Base-by-base conservation (phyloP, 2,329 filamentous ascomycete species). In the Cercospora canescens region DNA sequence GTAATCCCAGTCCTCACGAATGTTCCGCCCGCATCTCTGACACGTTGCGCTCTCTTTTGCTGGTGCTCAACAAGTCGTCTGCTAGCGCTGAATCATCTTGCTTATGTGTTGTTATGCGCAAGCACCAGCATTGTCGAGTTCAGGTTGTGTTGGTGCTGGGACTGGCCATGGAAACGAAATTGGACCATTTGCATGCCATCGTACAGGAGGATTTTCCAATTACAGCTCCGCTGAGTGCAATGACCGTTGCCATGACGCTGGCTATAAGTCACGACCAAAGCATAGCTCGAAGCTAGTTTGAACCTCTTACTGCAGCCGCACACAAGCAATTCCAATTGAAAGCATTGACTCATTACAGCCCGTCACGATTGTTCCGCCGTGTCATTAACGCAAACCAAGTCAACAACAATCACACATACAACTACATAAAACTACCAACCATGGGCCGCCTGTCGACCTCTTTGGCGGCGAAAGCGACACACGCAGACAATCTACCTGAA, bases 391-490 rank as follows among this genome's bases (percentile, higher is more conserved):
- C 14, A 35, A 18, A 41, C n/a, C 16, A 21, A 3, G 1, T 18
- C 12, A 11, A 18, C 12, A 28, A 54, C n/a, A 6, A 18, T 24
- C 50, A 32, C 8, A 54, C 24, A 7, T 28, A 54, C 48, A 37
- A 24, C 16, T 14, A n/a, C n/a, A n/a, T n/a, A n/a, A 50, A 14
- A 34, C 37, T 3, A 55, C 34, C 35, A 41, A 60, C 3, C 28
- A 76, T 76, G 74, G 73, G 73, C 9, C 74, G 73, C 16, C 68
- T 76, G 28, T 67, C 73, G 16, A 77, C 74, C 16, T 63, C 68
- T 48, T 45, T 77, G 48, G 75, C 74, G 18, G 72, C 73, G 7
- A 62, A 61, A 16, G 70, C 65, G 9, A 70, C 72, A 9, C 66
- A 71, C 55, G 72, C 72, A 32, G 70, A 72, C 62, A 76, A 75